phyloP scores from a whole-genome alignment of 169 alveolate genomes.

The Cryptosporidium sp. region DNA sequence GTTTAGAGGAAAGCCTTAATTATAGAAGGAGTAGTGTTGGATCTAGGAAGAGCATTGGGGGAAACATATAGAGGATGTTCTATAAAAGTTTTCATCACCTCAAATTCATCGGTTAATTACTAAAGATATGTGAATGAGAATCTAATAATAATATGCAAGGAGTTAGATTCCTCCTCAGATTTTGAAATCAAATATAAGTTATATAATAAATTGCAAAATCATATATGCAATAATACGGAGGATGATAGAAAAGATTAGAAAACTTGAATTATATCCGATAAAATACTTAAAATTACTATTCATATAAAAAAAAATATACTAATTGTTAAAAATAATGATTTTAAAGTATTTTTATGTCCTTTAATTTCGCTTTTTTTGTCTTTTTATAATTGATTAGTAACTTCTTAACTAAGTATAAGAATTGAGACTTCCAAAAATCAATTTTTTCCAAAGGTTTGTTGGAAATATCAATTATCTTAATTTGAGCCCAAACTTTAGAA shows the following conservation, averaged over 20 bases:
- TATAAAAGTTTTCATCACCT: background rate
- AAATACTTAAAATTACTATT: background rate
- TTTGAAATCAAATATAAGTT: slow-evolving; percentile 2
- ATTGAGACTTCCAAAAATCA: slow-evolving; percentile 23
- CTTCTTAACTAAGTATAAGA: slow-evolving; percentile 6
- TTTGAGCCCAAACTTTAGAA: slow-evolving; percentile 4
- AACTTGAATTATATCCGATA: background rate
- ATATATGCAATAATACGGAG: background rate
- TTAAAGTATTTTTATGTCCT: background rate
- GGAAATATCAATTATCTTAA: slow-evolving; percentile 32
- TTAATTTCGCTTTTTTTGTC: background rate
- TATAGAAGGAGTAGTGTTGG: slow-evolving; percentile 16
- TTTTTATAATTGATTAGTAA: background rate
- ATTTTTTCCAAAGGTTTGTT: slow-evolving; percentile 44
- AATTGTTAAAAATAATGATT: slow-evolving; percentile 10
- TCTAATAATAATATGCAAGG: background rate
- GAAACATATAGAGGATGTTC: background rate
- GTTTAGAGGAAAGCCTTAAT: slow-evolving; percentile 33
- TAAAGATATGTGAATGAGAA: background rate
- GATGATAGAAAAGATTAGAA: background rate
- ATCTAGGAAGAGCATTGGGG: slow-evolving; percentile 43
- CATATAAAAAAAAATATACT: background rate
- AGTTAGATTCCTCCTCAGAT: background rate
- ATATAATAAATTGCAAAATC: background rate
- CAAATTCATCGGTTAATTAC: background rate